Evolutionary conservation across 78 protist species (phyloP), one percentile per base, ranked within the genome.

Genomic region (Monocercomonoides exilis): DNA sequence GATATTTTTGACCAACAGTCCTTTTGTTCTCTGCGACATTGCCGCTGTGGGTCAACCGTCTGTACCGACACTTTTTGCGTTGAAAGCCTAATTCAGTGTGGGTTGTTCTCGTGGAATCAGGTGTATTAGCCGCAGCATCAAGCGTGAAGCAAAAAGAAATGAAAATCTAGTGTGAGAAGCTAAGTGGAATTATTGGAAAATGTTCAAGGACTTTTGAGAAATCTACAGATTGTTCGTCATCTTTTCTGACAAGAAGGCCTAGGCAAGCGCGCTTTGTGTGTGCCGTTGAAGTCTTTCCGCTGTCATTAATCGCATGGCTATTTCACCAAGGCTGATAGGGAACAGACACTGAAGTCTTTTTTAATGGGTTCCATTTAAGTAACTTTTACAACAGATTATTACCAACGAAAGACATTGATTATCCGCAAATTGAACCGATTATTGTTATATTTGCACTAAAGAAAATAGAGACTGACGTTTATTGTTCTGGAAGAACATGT

Each of bases 1-100:
- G 70, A 11, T 32, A 11, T 2, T 36, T 44, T 21, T n/a, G n/a
- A n/a, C 38, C 92, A 85, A 3, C 95, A 91, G 84, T 88, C 2
- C 45, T 91, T 34, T 85, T 91, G 46, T 93, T 93, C 88, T 63
- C 91, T 1, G 95, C 95, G n/a, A 93, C 95, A 33, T 43, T 91
- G 81, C 95, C 95, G 41, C 54, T 21, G n/a, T 80, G 81, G 84
- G 45, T 80, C 38, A 21, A 1, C 45, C 3, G 41, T 36, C 1
- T 82, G 34, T 3, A 2, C 80, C 80, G 80, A 36, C 1, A 77
- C 34, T 41, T 3, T 41, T 38, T 77, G 80, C 34, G 80, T 41
- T 2, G 3, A 36, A 2, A 36, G 80, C n/a, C 3, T 21, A 1
- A 54, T n/a, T n/a, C n/a, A n/a, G n/a, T n/a, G n/a, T n/a, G n/a